phyloP scores from a whole-genome alignment of 495 filamentous ascomycete species.

The Xylaria bambusicola region DNA sequence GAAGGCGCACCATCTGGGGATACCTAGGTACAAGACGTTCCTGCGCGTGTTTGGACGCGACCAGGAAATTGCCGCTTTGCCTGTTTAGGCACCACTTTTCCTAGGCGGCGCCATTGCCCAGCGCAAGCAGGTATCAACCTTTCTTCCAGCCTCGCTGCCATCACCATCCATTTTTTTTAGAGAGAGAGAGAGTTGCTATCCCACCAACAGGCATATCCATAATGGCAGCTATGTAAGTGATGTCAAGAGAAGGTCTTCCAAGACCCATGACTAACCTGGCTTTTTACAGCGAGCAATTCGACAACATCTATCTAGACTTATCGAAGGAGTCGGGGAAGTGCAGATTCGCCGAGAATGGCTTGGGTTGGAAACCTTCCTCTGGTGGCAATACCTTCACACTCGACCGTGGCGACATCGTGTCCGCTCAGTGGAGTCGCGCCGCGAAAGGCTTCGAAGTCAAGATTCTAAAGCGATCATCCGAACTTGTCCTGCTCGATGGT shows the following conservation, averaged over 20 bases:
- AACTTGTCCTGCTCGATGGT: conserved; percentile 91
- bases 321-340: conserved; percentile 88
- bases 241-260: not conserved
- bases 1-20: too few relatives aligned
- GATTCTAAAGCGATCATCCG: conserved; percentile 76
- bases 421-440: conserved; percentile 93
- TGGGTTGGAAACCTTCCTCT: conserved; percentile 89
- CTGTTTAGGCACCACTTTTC: not conserved
- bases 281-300: conserved; percentile 74
- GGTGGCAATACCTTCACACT: conserved; percentile 92
- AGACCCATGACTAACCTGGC: not conserved
- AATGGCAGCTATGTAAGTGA: conserved; percentile 23
- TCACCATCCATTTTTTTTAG: not conserved
- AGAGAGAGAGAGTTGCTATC: conserved; percentile 10
- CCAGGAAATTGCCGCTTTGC: conserved; percentile 1
- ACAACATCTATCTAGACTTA: conserved; percentile 92
- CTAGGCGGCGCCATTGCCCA: not conserved
- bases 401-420: conserved; percentile 75
- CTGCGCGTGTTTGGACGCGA: conserved; percentile 11
- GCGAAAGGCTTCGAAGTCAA: conserved; percentile 92
- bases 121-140: not conserved
- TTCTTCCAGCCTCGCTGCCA: conserved; percentile 8
- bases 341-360: conserved; percentile 86
- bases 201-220: not conserved
- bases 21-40: not conserved